Evolutionary conservation across 768 basidiomycete genomes (phyloP), one percentile per base, ranked within the genome.

Genomic region (Boletus barrowsii): DNA sequence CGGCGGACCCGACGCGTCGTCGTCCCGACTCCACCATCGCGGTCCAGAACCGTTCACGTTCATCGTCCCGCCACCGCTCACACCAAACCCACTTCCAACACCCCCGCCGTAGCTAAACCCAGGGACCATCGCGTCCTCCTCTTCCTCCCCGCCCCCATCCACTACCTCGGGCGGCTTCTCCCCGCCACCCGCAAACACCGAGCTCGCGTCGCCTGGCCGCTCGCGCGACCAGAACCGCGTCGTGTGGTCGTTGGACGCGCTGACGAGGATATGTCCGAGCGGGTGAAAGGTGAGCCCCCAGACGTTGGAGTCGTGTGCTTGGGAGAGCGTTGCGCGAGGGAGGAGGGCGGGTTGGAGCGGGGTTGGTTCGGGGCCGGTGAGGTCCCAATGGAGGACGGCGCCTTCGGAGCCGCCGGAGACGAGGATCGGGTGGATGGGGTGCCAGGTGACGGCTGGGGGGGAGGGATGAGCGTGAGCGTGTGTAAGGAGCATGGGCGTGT

Each of bases 141-240:
- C 84, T 1, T 87, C 87, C n/a, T 91, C 88, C 41, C 83, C 76
- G 52, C 77, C 73, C 62, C 72, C 70, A 64, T 84, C 87, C 17
- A 71, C 74, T 37, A 81, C 74, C 61, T 87, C 87, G 0, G 88
- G 87, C 13, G 91, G 92, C 71, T 90, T 90, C 75, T 93, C 90
- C 15, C 89, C 90, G 7, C 88, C 89, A 9, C 83, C 87, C 0
- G 83, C 83, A 69, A 91, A 91, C 40, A 86, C 90, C 50, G 81
- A 83, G n/a, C 80, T 77, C 2, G 80, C 78, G 62, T 92, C 90
- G n/a, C 91, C 90, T 0, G 91, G 91, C 4, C 91, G 81, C 66
- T 93, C 91, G 62, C 96, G 83, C 45, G 87, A 87, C 96, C 97
- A 98, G 80, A 98, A 99, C n/a, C 95, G 83, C 7, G 96, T 97